phyloP scores from a whole-genome alignment of 78 protist species.

The Dictyostelium purpureum region DNA sequence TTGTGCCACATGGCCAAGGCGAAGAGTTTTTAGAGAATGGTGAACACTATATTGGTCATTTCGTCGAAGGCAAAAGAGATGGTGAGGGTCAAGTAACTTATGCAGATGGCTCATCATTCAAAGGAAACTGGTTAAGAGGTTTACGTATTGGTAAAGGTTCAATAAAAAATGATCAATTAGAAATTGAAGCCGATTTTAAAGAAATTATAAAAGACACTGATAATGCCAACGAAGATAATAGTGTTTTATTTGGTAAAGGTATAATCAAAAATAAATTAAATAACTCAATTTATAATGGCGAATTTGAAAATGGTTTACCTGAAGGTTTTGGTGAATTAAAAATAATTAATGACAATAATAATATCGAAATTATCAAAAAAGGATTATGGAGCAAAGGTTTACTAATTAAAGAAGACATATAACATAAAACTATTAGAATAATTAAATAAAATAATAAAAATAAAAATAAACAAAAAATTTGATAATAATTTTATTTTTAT shows the following conservation, averaged over 20 bases:
- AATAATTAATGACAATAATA: too few species aligned
- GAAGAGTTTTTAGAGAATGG: conserved; percentile 28
- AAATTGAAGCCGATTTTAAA: conserved; percentile 37
- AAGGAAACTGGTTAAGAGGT: conserved; percentile 44
- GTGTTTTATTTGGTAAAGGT: conserved; percentile 16
- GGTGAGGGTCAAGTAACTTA: conserved; percentile 24
- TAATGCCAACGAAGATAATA: too few species aligned
- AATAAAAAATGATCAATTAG: neutral
- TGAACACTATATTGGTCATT: conserved; percentile 14
- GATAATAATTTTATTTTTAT: too few species aligned
- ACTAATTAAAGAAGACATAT: neutral
- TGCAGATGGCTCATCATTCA: conserved; percentile 10
- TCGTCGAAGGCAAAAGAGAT: conserved; percentile 19
- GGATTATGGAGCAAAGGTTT: conserved; percentile 18
- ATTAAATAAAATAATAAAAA: too few species aligned
- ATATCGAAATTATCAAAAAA: neutral
- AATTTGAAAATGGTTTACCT: neutral
- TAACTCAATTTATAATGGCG: conserved; percentile 5
- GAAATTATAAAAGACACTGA: neutral
- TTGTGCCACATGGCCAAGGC: conserved; percentile 38
- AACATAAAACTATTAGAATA: too few species aligned
- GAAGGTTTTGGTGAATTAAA: neutral
- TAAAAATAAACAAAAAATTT: neutral
- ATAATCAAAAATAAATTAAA: neutral
- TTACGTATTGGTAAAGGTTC: conserved; percentile 30